Base-by-base conservation (phyloP, 116 monocot genomes). In the Cymodocea nodosa region DNA sequence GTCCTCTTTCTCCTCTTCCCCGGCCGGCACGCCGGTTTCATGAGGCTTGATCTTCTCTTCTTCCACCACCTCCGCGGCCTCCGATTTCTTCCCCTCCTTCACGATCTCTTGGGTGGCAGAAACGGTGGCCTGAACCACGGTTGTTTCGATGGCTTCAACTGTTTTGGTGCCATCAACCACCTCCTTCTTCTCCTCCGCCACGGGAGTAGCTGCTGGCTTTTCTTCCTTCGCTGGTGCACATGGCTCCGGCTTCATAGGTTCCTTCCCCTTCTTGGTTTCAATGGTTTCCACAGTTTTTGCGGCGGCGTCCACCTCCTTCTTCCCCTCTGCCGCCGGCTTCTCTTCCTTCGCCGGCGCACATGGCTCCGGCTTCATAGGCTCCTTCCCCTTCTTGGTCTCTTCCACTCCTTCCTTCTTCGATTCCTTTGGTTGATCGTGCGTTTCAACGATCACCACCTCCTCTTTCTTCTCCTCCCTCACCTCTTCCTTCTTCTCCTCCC, bases 121-220 rank as follows among this genome's bases (percentile, higher is more conserved):
- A 4, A 52, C 67, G 53, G 72, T n/a, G 51, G 22, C 44, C 9
- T 56, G 24, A 30, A 62, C 66, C 36, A 66, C 58, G 17, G 76
- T 49, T 54, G 73, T 79, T 50, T 70, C 73, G 16, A 71, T 74
- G 15, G 73, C 79, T 24, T 83, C 76, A 10, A 74, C 79, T 4
- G 73, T 73, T 67, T 78, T 75, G 50, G 52, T 63, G 2, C 68
- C 71, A 24, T 74, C 78, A 5, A 68, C 72, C 36, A 62, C 68
- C 13, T 18, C 69, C 24, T 34, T 17, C 57, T 40, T 17, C 13
- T 55, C 19, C 49, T 56, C 56, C 49, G 10, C 30, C 40, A 15
- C 64, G 1, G 49, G 53, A 36, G 20, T 55, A 11, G 12, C 34
- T 5, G n/a, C 4, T 0, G 55, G 35, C 39, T 71, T 52, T 35